Conservation (phyloP, 805 yeast species). For the Wickerhamomyces rabaulensis region DNA sequence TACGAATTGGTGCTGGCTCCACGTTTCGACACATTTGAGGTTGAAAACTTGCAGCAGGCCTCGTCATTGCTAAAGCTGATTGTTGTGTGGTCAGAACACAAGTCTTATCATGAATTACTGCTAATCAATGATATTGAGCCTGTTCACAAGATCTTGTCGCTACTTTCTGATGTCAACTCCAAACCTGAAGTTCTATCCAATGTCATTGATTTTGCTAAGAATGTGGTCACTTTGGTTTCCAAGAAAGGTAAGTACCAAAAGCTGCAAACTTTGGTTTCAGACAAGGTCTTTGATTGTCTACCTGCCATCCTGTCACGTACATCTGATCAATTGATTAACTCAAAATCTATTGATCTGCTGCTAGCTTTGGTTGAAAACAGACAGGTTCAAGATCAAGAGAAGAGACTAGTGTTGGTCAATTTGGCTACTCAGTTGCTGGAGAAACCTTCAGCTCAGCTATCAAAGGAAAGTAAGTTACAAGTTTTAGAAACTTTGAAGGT, state of each 20-base stretch:
- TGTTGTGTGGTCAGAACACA: constrained; percentile 47
- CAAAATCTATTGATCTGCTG: constrained; percentile 47
- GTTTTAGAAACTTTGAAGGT: constrained; percentile 53
- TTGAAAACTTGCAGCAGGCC: constrained; percentile 77
- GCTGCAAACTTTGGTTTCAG: constrained; percentile 54
- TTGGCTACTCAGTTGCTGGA: constrained; percentile 59
- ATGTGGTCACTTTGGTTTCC: constrained; percentile 39
- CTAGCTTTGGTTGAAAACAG: constrained; percentile 50
- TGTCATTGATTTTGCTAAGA: constrained; percentile 50
- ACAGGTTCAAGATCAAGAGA: constrained; percentile 49
- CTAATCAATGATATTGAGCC: constrained; percentile 52
- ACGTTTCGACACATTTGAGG: constrained; percentile 60
- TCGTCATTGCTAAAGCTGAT: constrained; percentile 71
- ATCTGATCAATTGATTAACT: constrained; percentile 38
- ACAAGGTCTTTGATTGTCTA: constrained; percentile 44
- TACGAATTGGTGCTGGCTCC: constrained; percentile 54
- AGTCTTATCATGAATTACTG: constrained; percentile 45
- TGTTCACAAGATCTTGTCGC: constrained; percentile 46
- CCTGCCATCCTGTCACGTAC: constrained; percentile 41
- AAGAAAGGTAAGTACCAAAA: constrained; percentile 39
- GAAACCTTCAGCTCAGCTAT: constrained; percentile 48
- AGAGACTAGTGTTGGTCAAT: constrained; percentile 46
- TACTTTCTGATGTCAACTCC: constrained; percentile 49
- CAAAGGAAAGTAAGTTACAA: constrained; percentile 46
- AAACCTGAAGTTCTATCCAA: constrained; percentile 59